A percentile compares a stretch with the other conserved stretches of the same genome.
phyloP scores from a whole-genome alignment of 768 basidiomycete genomes.

The Dendrothele bispora region DNA sequence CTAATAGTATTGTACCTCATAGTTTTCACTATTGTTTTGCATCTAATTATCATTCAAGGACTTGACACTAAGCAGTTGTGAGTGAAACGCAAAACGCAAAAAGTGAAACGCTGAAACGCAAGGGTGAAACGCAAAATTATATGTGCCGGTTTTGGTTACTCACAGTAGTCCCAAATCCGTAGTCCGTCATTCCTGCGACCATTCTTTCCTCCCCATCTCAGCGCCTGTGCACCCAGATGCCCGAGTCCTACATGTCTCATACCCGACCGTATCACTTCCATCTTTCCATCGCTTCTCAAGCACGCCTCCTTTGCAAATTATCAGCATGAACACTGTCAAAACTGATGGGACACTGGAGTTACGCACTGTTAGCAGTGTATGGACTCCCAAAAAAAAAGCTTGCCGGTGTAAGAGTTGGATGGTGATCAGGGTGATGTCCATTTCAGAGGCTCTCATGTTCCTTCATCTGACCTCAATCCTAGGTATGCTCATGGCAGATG shows the following conservation, averaged over 20 bases:
- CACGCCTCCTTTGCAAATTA: slow-evolving; percentile 56
- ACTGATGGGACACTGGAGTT: no score
- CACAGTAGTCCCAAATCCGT: slow-evolving; percentile 50
- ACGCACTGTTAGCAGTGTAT: no score
- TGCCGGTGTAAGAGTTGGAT: slow-evolving; percentile 76
- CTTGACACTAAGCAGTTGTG: no score
- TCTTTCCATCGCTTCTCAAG: slow-evolving; percentile 42
- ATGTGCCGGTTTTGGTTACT: no score
- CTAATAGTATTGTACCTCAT: no score
- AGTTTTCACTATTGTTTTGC: no score
- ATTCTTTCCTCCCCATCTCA: slow-evolving; percentile 49
- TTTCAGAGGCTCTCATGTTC: slow-evolving; percentile 42
- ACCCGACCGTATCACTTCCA: slow-evolving; percentile 29
- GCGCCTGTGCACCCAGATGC: slow-evolving; percentile 42
- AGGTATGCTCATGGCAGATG: slow-evolving; percentile 33
- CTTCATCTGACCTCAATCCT: slow-evolving; percentile 55
- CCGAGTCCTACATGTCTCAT: slow-evolving; percentile 21
- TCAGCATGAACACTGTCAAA: no score
- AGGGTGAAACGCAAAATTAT: no score
- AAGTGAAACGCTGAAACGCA: no score
- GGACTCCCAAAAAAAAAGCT: slow-evolving; percentile 70
- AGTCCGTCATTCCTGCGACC: slow-evolving; percentile 47
- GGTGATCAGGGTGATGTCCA: slow-evolving; percentile 49
- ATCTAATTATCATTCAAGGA: no score
- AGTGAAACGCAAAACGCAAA: no score